These are phyloP conservation scores for Curvularia eragrostidis DNA, from an alignment of 2,329 filamentous ascomycete genomes.

Conservation along the genomic window DNA sequence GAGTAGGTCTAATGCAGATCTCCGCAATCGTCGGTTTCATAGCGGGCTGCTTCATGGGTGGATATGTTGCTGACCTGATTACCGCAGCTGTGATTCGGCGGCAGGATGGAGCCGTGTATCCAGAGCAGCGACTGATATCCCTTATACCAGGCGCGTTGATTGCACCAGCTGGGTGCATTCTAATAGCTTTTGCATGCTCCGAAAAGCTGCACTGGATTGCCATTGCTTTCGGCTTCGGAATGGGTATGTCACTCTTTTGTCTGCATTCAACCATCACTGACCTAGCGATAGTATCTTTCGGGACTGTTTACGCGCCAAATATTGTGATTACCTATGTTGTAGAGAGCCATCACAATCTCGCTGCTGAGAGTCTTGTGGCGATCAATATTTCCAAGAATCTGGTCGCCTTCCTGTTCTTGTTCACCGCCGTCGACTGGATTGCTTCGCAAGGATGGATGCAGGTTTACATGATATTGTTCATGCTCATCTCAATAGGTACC, in stretches of 20 bases:
- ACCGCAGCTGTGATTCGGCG: constrained; percentile 14
- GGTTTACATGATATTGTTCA: constrained; percentile 17
- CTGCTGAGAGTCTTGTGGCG: constrained; percentile 11
- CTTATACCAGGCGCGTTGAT: constrained; percentile 10
- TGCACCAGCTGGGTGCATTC: constrained; percentile 10
- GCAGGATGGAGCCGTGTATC: constrained; percentile 10
- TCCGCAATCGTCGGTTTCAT: constrained; percentile 16
- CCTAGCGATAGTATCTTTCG: constrained; percentile 10
- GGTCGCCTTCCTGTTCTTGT: constrained; percentile 13
- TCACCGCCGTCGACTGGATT: constrained; percentile 12
- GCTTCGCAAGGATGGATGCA: constrained; percentile 8
- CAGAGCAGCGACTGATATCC: constrained; percentile 15
- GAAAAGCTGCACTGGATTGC: constrained; percentile 17
- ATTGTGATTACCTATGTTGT: constrained; percentile 17
- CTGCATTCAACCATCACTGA: not conserved
- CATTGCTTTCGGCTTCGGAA: constrained; percentile 16
- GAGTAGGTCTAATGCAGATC: constrained; percentile 15
- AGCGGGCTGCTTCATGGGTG: constrained; percentile 16
- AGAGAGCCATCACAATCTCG: constrained; percentile 3
- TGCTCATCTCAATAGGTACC: constrained; percentile 12
- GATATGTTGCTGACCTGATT: constrained; percentile 15
- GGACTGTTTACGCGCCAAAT: constrained; percentile 14
- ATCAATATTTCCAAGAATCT: constrained; percentile 17
- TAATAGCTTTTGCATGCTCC: constrained; percentile 13
- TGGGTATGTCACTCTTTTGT: constrained; percentile 3